Percentiles rank a stretch among this genome's conserved stretches.
These are phyloP conservation scores for Ascoidea rubescens DNA, from an alignment of 805 yeast species.

Conservation along the genomic window DNA sequence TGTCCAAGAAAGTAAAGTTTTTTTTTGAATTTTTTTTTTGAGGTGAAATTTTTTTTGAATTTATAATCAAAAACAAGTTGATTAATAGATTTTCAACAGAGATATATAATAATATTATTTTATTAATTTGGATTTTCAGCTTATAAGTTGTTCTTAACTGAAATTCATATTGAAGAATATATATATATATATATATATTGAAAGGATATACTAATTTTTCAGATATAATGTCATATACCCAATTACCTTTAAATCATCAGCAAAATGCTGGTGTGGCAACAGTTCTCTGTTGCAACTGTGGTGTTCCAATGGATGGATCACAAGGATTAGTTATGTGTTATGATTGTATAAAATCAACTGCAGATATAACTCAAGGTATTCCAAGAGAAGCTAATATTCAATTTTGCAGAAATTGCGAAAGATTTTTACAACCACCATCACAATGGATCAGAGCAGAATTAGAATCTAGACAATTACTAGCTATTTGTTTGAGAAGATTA, in stretches of 20 bases:
- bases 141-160: no score
- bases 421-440: conserved; percentile 87
- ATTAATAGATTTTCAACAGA: no score
- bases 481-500: conserved; percentile 76
- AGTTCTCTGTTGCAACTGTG: conserved; percentile 95
- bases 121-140: no score
- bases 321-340: conserved; percentile 88
- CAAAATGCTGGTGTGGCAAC: conserved; percentile 40
- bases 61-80: no score
- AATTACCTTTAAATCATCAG: conserved; percentile 7
- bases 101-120: no score
- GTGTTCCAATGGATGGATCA: conserved; percentile 95
- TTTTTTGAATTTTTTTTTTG: no score
- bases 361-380: conserved; percentile 86
- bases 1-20: no score
- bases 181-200: no score
- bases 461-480: conserved; percentile 86
- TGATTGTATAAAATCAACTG: conserved; percentile 89
- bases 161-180: no score
- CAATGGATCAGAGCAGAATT: conserved; percentile 88
- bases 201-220: no score
- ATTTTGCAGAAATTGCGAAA: conserved; percentile 94
- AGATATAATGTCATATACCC: conserved; percentile 8
- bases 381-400: conserved; percentile 91
- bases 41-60: no score